Evolutionary conservation across 164 flowering plant genomes (phyloP).

Genomic region (Hamamelis virginiana): DNA sequence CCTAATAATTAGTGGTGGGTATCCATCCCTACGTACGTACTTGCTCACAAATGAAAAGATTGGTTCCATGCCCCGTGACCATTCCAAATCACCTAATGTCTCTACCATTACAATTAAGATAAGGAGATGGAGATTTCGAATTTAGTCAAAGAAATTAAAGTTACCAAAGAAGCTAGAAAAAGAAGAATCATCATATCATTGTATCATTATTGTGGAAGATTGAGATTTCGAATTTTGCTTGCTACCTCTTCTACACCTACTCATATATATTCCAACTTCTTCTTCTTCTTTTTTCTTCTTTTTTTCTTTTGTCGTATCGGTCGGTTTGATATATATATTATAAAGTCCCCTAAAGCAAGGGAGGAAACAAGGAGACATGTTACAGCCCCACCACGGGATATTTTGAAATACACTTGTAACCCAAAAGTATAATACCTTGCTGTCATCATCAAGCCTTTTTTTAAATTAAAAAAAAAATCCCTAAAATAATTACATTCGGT

Average conservation of each 20-base stretch:
- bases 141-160: conserved; percentile 23
- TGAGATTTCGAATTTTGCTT: conserved; percentile 7
- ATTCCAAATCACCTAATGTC: too few species aligned
- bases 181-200: too few species aligned
- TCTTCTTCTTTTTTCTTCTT: too few species aligned
- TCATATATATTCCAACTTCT: background rate
- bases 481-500: too few species aligned
- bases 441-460: conserved; percentile 15
- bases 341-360: background rate
- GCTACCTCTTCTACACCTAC: conserved; percentile 13
- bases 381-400: conserved; percentile 10
- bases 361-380: conserved; percentile 1
- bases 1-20: too few species aligned
- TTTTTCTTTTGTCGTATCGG: background rate
- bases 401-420: conserved; percentile 7
- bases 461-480: too few species aligned
- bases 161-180: background rate
- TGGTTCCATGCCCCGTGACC: background rate
- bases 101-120: too few species aligned
- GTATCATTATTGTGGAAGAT: background rate
- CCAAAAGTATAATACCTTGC: conserved; percentile 9
- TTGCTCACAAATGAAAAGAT: background rate
- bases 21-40: too few species aligned
- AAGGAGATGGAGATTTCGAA: too few species aligned
- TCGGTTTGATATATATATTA: background rate